Evolutionary conservation across 2,329 filamentous ascomycete genomes (phyloP).

Genomic region (Capronia americana): DNA sequence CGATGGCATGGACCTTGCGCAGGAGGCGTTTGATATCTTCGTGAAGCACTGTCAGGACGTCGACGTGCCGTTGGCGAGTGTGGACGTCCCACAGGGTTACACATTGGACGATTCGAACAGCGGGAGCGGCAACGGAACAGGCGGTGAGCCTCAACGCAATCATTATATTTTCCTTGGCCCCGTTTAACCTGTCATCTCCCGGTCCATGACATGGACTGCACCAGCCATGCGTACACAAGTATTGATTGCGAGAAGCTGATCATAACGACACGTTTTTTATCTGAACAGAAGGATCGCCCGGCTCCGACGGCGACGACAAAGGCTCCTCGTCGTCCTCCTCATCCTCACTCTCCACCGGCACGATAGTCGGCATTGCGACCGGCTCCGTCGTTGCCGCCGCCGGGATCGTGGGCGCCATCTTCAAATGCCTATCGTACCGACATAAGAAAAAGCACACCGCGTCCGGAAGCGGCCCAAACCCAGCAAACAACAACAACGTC

Average conservation of each 20-base stretch:
- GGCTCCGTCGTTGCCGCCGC: conserved; percentile 6
- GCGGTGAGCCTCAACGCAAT: background rate
- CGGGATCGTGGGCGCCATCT: conserved; percentile 1
- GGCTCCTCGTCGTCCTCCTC: background rate
- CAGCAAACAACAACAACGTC: background rate
- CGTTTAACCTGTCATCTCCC: too few relatives aligned
- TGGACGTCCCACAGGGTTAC: conserved; percentile 3
- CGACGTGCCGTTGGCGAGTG: conserved; percentile 1
- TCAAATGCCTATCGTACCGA: conserved; percentile 1
- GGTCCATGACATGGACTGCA: background rate
- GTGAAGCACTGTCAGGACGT: background rate
- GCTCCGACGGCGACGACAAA: background rate
- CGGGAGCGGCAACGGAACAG: background rate
- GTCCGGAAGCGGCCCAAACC: background rate
- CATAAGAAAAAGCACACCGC: background rate
- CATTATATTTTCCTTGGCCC: background rate
- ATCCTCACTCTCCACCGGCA: background rate
- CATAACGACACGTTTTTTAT: background rate
- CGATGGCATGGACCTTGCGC: background rate
- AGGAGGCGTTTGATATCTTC: conserved; percentile 5
- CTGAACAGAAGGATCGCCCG: background rate
- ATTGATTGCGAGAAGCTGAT: background rate
- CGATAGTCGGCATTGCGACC: background rate
- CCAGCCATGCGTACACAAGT: background rate
- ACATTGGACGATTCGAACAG: background rate